Evolutionary conservation across 257 asterid genomes (phyloP).

Genomic region (Przewalskia tangutica): DNA sequence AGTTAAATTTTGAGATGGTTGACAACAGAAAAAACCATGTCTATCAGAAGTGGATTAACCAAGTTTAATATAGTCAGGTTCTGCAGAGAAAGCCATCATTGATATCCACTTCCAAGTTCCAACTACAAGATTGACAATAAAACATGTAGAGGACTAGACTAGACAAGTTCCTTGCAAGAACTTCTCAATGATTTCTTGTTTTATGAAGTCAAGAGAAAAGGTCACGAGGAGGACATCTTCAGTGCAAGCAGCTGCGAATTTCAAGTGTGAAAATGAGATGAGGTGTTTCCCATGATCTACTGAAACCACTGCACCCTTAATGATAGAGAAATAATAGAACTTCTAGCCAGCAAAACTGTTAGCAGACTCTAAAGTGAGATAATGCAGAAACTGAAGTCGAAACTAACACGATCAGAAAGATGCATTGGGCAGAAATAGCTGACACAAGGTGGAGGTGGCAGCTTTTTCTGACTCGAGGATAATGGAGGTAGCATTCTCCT

Average conservation of each 20-base stretch:
- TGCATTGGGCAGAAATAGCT: constrained; percentile 95
- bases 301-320: background rate
- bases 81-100: background rate
- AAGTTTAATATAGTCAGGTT: background rate
- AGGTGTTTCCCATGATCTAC: background rate
- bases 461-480: constrained; percentile 76
- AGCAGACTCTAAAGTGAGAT: background rate
- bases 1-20: background rate
- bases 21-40: background rate
- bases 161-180: background rate
- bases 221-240: background rate
- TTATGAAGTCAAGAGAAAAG: background rate
- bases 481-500: constrained; percentile 95
- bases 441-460: constrained; percentile 85
- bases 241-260: background rate
- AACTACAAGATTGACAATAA: too few species aligned
- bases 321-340: background rate
- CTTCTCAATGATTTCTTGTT: background rate
- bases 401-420: constrained; percentile 76
- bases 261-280: background rate
- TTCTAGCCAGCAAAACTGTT: background rate
- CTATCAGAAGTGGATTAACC: background rate
- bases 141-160: too few species aligned
- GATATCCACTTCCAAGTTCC: too few species aligned
- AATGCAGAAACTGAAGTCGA: background rate